Base-by-base conservation (phyloP, 257 asterid species). In the Nicotiana undulata region DNA sequence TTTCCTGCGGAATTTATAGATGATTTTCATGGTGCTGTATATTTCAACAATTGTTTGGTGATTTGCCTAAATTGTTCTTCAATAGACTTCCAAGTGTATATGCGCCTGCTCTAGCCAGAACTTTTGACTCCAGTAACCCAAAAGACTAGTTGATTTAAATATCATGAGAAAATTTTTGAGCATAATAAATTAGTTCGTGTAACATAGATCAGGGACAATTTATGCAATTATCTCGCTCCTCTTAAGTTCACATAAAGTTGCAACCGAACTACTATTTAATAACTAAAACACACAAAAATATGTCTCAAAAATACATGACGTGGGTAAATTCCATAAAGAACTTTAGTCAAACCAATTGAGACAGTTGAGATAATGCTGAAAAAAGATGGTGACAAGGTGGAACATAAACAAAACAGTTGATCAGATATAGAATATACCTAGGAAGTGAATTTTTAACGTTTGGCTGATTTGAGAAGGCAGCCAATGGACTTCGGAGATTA, bases 401-500 rank as follows among this genome's bases (percentile, higher is more conserved):
- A 6, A 74, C 26, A 74, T 70, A 40, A 59, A 13, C 59, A 22
- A 22, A 24, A 46, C 4, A 3, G 79, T 79, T 46, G 60, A 81
- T 44, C 68, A 60, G 26, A 51, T 52, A 2, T 8, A 26, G 65
- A 20, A 75, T 79, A 49, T 92, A 96, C 99, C 98, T 90, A n/a
- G 97, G 89, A 49, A 96, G 86, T 77, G 97, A 88, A 82, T 81
- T 75, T 86, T 83, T 87, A 31, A 85, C 82, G 81, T 84, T 87
- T 61, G 96, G 87, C 83, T 94, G 97, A 76, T 85, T 90, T 18
- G 87, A 90, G 60, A 88, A 93, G 84, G 90, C 89, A 80, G 88
- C 75, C 78, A 96, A 88, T 11, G 97, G 97, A 51, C 92, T 93
- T 58, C 98, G 98, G 28, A 96, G 94, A 85, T 83, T 87, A 10